Conservation (phyloP, 2,329 filamentous ascomycete genomes). For the Aspergillus luchuensis region DNA sequence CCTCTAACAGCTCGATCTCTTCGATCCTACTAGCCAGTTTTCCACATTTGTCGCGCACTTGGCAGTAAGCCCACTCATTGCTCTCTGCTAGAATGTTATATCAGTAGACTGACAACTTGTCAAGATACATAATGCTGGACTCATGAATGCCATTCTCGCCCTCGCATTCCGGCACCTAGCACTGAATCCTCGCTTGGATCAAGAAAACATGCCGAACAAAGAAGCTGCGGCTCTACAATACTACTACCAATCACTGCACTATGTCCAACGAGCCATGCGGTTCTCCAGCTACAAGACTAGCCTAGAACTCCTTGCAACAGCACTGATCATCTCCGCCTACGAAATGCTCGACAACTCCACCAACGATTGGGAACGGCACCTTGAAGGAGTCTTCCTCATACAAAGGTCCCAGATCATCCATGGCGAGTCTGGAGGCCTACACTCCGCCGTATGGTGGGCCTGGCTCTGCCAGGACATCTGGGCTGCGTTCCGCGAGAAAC, state of each 20-base stretch:
- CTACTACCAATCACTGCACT: constrained; percentile 65
- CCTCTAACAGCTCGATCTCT: constrained; percentile 41
- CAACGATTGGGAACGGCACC: constrained; percentile 62
- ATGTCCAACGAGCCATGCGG: constrained; percentile 61
- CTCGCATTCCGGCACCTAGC: not conserved
- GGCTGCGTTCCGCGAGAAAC: constrained; percentile 60
- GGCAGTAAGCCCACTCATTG: constrained; percentile 35
- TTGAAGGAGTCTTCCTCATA: constrained; percentile 69
- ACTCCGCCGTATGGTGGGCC: constrained; percentile 65
- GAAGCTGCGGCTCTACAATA: constrained; percentile 53
- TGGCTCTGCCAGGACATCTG: constrained; percentile 67
- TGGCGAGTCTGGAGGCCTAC: constrained; percentile 59
- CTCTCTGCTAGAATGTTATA: no score
- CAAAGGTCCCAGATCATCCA: constrained; percentile 63
- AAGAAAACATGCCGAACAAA: constrained; percentile 18
- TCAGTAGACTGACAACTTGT: no score
- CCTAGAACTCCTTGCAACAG: constrained; percentile 60
- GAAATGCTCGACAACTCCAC: constrained; percentile 64
- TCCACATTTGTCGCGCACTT: constrained; percentile 40
- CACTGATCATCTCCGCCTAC: constrained; percentile 63
- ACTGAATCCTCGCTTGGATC: not conserved
- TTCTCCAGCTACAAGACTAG: constrained; percentile 61
- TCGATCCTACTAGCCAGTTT: constrained; percentile 46
- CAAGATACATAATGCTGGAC: not conserved
- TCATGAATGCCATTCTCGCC: constrained; percentile 20